Evolutionary conservation across 345 rosid genomes (phyloP), one percentile per base, ranked within the genome.

Genomic region (Salix exigua): DNA sequence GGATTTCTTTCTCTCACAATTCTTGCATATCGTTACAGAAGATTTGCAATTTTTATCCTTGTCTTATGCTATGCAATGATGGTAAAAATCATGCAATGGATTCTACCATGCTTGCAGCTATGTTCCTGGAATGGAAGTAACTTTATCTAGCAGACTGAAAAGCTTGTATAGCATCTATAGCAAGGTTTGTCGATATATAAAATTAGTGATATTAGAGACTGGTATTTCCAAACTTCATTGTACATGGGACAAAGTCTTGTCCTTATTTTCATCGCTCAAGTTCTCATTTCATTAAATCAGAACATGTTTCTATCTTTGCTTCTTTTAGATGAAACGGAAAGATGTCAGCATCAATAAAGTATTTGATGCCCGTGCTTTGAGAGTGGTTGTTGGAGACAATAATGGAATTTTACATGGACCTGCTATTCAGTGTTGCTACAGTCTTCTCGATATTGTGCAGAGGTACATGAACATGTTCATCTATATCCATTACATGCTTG

Each of bases 81-180:
- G 10, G 13, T 40, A 40, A 40, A 40, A 40, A 13, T 40, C 44
- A 44, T 44, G 50, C 50, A 44, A 44, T 13, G 50, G 50, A 44
- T 44, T 37, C 72, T 51, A 68, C 44, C 25, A 18, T 81, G 75
- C 46, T n/a, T 83, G 88, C 87, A 91, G 95, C 74, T 89, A 91
- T 70, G 82, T 89, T 80, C 95, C 95, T 9, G 95, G 95, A 53
- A 91, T 91, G 95, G 95, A 91, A 82, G 90, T 91, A 42, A 88
- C 91, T 66, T 70, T 89, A 69, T 91, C 91, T 50, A 85, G 92
- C 79, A 86, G 95, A 66, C 83, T 89, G 8, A 91, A 91, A 80
- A 91, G 95, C 82, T 79, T 89, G 78, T 89, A 87, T 72, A 82
- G 95, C 58, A 83, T 91, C 81, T 89, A 89, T 78, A 83, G 87